Evolutionary conservation across 2,329 filamentous ascomycete species (phyloP).

Genomic region (Neonectria sp.): DNA sequence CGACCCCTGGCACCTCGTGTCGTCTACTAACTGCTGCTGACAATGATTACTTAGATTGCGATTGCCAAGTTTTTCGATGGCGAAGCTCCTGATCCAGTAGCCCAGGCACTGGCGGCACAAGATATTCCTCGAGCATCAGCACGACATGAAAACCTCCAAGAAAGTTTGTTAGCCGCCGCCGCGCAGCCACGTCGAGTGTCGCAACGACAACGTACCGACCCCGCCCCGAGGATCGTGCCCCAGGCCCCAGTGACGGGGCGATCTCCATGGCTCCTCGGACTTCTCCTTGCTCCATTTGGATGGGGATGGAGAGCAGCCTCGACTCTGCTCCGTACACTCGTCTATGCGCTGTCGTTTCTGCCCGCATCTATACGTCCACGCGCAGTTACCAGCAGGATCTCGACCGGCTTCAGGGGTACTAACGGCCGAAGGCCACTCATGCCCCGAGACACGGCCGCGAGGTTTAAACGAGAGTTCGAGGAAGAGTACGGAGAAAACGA

Average conservation of each 20-base stretch:
- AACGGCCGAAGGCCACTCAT: slow-evolving; percentile 82
- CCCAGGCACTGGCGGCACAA: slow-evolving; percentile 79
- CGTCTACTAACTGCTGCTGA: slow-evolving; percentile 13
- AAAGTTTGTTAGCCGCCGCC: slow-evolving; percentile 63
- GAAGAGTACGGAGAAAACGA: slow-evolving; percentile 86
- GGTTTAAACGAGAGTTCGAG: slow-evolving; percentile 94
- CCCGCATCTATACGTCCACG: slow-evolving; percentile 75
- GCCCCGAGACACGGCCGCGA: slow-evolving; percentile 88
- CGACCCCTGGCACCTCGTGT: neutral
- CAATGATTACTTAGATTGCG: slow-evolving; percentile 76
- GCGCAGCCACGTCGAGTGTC: slow-evolving; percentile 40
- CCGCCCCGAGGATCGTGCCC: slow-evolving; percentile 89
- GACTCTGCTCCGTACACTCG: slow-evolving; percentile 78
- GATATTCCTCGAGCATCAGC: slow-evolving; percentile 73
- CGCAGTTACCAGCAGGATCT: slow-evolving; percentile 67
- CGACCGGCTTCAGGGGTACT: slow-evolving; percentile 70
- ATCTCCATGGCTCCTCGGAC: slow-evolving; percentile 81
- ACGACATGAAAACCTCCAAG: slow-evolving; percentile 82
- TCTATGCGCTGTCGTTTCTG: slow-evolving; percentile 85
- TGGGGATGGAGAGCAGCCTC: slow-evolving; percentile 82
- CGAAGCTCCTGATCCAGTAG: slow-evolving; percentile 85
- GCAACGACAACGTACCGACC: slow-evolving; percentile 63
- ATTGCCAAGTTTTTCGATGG: slow-evolving; percentile 99
- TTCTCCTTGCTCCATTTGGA: slow-evolving; percentile 87
- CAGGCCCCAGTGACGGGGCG: slow-evolving; percentile 78